Conservation (phyloP, 1,284 basidiomycete species). For the Heliocybe sulcata region DNA sequence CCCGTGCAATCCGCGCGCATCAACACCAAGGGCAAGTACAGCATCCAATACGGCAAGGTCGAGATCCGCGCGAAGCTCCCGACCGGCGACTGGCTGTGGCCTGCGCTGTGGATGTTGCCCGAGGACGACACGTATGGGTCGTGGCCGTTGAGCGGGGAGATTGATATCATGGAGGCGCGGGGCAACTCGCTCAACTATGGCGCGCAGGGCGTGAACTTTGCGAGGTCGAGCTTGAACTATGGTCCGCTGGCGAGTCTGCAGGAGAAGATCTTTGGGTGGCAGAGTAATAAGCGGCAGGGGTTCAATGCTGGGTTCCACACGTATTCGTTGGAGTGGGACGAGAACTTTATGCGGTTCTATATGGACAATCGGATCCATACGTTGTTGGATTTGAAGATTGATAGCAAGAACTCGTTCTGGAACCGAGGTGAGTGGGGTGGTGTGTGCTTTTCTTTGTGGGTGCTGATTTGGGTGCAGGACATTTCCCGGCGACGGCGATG, state of each 20-base stretch:
- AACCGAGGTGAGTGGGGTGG: conserved; percentile 7
- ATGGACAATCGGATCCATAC: conserved; percentile 39
- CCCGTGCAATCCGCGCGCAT: conserved; percentile 73
- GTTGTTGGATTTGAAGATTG: conserved; percentile 38
- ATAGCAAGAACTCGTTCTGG: conserved; percentile 29
- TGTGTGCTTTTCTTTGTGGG: not conserved
- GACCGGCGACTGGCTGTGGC: conserved; percentile 74
- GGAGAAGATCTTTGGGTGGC: conserved; percentile 61
- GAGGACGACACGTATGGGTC: conserved; percentile 59
- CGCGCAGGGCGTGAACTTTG: conserved; percentile 63
- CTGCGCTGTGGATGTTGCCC: conserved; percentile 81
- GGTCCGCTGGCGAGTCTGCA: conserved; percentile 54
- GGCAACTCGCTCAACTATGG: conserved; percentile 60
- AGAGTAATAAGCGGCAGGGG: conserved; percentile 53
- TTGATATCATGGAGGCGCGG: conserved; percentile 72
- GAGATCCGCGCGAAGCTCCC: conserved; percentile 66
- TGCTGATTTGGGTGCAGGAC: conserved; percentile 15
- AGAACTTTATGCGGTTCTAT: conserved; percentile 55
- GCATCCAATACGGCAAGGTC: conserved; percentile 65
- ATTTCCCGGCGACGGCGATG: conserved; percentile 26
- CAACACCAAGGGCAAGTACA: conserved; percentile 54
- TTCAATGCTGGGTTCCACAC: conserved; percentile 66
- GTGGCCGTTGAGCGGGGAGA: conserved; percentile 74
- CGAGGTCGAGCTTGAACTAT: conserved; percentile 73
- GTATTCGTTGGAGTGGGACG: conserved; percentile 78